phyloP scores from a whole-genome alignment of 1,284 basidiomycete genomes.

The Pyrrhoderma noxium region DNA sequence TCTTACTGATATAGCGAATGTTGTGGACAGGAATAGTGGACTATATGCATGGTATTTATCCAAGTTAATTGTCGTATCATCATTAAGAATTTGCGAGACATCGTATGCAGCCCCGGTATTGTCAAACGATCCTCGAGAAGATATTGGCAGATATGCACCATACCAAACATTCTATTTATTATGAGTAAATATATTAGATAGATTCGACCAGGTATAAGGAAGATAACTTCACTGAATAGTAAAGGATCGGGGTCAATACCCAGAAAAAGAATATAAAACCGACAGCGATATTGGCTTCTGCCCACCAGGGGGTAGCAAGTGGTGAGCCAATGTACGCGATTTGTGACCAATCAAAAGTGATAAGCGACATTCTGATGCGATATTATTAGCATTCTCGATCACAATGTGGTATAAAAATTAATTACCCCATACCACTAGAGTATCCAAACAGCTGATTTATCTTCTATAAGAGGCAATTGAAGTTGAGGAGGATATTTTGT shows the following conservation, averaged over 20 bases:
- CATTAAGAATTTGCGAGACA: constrained; percentile 26
- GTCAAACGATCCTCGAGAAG: constrained; percentile 16
- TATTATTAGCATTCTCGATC: constrained; percentile 21
- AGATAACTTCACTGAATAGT: constrained; percentile 11
- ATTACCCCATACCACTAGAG: constrained; percentile 25
- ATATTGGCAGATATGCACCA: constrained; percentile 17
- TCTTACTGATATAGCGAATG: constrained; percentile 23
- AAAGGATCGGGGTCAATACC: constrained; percentile 31
- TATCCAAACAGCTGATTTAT: constrained; percentile 35
- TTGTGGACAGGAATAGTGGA: constrained; percentile 20
- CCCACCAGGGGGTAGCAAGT: constrained; percentile 25
- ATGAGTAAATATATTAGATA: background rate
- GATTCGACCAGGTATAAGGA: background rate
- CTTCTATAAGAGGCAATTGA: constrained; percentile 5
- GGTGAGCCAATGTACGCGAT: constrained; percentile 20
- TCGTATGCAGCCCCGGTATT: constrained; percentile 28
- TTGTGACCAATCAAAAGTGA: constrained; percentile 19
- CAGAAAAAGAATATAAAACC: constrained; percentile 34
- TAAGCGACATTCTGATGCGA: constrained; percentile 13
- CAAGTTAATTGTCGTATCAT: constrained; percentile 19
- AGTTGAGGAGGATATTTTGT: background rate
- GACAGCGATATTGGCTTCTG: constrained; percentile 34
- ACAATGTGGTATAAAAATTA: no score
- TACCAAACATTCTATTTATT: constrained; percentile 20
- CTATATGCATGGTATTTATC: constrained; percentile 19